A percentile compares a stretch with the other conserved stretches of the same genome.
These are phyloP conservation scores for baker's yeast (Saccharomyces cerevisiae) DNA, from an alignment of 805 yeast genomes.

Conservation along the genomic window DNA sequence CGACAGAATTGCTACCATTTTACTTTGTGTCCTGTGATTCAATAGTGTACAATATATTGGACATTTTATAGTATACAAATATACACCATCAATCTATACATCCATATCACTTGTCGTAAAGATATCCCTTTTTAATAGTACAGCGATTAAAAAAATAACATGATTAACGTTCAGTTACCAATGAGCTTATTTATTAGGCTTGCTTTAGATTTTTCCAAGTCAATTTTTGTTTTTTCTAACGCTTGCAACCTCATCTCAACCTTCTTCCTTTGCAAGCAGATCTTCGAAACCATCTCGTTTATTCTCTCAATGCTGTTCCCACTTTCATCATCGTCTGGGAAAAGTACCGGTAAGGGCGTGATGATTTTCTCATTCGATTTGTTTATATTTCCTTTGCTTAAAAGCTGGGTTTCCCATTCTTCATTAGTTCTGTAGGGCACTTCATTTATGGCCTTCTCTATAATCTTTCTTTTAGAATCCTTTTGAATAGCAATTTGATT, in stretches of 20 bases:
- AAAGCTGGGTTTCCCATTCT: constrained; percentile 15
- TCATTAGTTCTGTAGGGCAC: constrained; percentile 4
- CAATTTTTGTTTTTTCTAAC: constrained; percentile 3
- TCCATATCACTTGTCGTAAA: not conserved
- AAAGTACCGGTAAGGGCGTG: constrained; percentile 4
- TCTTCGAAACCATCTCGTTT: constrained; percentile 1
- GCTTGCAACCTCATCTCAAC: constrained; percentile 6
- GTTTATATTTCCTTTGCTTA: constrained; percentile 5
- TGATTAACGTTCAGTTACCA: not conserved
- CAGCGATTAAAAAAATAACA: not conserved
- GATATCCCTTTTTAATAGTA: not conserved
- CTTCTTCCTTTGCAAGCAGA: constrained; percentile 5
- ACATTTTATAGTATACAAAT: not conserved
- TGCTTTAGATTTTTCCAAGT: not conserved
- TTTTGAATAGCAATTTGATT: constrained; percentile 10
- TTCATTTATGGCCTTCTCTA: constrained; percentile 15
- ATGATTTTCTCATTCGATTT: not conserved
- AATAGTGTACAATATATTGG: not conserved
- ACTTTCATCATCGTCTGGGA: constrained; percentile 2
- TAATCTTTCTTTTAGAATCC: constrained; percentile 9
- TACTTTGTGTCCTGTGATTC: not conserved
- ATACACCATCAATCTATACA: not conserved
- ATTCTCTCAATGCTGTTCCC: constrained; percentile 1
- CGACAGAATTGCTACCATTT: not conserved
- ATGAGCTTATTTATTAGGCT: not conserved